phyloP scores from a whole-genome alignment of 768 basidiomycete species.

The Lactifluus hygrophoroides region DNA sequence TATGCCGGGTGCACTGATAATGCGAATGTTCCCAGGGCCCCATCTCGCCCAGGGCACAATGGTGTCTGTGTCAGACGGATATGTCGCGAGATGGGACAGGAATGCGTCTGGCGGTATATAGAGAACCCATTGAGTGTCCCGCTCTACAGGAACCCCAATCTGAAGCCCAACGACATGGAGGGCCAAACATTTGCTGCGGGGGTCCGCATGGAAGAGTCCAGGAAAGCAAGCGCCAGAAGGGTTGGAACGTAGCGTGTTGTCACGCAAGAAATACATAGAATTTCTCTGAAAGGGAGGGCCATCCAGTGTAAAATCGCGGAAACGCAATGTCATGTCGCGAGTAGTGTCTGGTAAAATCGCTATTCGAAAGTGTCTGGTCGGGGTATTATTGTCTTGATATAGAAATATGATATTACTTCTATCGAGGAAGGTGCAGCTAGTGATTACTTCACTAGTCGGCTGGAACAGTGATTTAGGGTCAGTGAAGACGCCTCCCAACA shows the following conservation, averaged over 20 bases:
- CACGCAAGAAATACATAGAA: neutral
- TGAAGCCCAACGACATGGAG: too few species aligned
- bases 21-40: neutral
- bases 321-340: neutral
- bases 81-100: too few species aligned
- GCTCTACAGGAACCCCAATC: too few species aligned
- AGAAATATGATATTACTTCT: neutral
- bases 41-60: neutral
- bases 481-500: neutral
- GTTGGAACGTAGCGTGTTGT: too few species aligned
- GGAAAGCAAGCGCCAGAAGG: too few species aligned
- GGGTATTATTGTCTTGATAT: neutral
- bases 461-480: neutral
- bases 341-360: neutral
- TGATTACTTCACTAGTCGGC: neutral
- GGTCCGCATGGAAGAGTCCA: too few species aligned
- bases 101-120: too few species aligned
- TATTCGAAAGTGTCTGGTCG: neutral
- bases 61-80: too few species aligned
- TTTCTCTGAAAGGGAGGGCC: neutral
- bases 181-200: too few species aligned
- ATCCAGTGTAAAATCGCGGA: neutral
- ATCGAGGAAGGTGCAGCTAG: neutral
- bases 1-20: neutral
- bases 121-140: too few species aligned